A percentile compares a stretch with the other conserved stretches of the same genome.
Conservation (phyloP, 2,329 filamentous ascomycete species). For the Orbilia ellipsospora region DNA sequence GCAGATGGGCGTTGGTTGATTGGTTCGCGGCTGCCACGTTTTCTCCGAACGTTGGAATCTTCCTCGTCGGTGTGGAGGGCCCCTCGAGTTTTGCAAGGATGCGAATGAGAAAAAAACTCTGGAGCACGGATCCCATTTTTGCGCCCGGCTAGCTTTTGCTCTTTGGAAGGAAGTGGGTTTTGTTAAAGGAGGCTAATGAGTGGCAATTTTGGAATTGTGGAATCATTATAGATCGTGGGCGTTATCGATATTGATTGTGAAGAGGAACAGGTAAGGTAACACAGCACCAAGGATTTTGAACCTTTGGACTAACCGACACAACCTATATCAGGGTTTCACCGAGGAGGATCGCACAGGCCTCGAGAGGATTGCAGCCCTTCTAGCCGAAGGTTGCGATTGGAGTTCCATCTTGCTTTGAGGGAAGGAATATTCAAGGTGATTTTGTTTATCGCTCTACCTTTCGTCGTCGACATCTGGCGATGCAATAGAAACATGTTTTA, state of each 20-base stretch:
- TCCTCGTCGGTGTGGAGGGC: slow-evolving; percentile 18
- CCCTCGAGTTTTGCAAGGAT: slow-evolving; percentile 34
- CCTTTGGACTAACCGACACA: slow-evolving; percentile 59
- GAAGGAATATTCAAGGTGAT: neutral
- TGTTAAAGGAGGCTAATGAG: slow-evolving; percentile 31
- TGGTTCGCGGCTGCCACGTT: slow-evolving; percentile 54
- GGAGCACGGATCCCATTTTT: no score
- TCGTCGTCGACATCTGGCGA: no score
- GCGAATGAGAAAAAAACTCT: no score
- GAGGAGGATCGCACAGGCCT: slow-evolving; percentile 73
- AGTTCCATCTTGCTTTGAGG: slow-evolving; percentile 58
- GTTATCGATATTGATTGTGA: slow-evolving; percentile 86
- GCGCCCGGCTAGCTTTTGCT: slow-evolving; percentile 16
- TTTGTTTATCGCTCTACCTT: no score
- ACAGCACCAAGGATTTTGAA: slow-evolving; percentile 6
- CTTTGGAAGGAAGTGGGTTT: slow-evolving; percentile 7
- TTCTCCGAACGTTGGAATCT: slow-evolving; percentile 32
- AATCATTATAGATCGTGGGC: slow-evolving; percentile 68
- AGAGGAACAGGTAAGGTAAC: slow-evolving; percentile 63
- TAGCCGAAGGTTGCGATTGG: slow-evolving; percentile 75
- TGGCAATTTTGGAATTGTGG: slow-evolving; percentile 39
- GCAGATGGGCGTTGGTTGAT: slow-evolving; percentile 58
- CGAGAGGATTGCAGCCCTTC: slow-evolving; percentile 73
- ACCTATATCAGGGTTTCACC: slow-evolving; percentile 63
- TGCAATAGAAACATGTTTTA: neutral